A percentile compares a stretch with the other conserved stretches of the same genome.
Conservation (phyloP, 306 rosid species). For the Fagus sylvatica region DNA sequence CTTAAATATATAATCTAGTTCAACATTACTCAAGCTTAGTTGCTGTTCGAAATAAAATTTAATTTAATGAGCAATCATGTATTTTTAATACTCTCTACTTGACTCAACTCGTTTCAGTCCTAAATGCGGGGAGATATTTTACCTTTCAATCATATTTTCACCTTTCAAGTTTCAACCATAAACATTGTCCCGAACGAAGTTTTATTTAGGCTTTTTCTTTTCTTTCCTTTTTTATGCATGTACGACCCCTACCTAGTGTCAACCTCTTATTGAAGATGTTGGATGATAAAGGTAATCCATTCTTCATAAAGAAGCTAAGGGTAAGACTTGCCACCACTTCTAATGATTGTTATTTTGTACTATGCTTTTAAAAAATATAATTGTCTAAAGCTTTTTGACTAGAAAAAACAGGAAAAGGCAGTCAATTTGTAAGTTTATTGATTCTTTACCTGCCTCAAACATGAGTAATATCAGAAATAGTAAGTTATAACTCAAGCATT, state of each 20-base stretch:
- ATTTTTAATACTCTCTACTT: no score
- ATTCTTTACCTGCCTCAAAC: neutral
- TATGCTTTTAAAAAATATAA: constrained; percentile 1
- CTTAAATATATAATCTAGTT: no score
- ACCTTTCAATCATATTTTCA: no score
- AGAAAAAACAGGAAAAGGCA: neutral
- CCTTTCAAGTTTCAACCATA: no score
- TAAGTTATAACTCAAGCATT: neutral
- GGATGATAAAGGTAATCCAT: constrained; percentile 3
- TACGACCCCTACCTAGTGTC: constrained; percentile 23
- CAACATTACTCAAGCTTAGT: no score
- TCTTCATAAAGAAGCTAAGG: constrained; percentile 20
- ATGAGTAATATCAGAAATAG: neutral
- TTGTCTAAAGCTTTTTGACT: constrained; percentile 29
- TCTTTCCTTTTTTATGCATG: no score
- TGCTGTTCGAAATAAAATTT: no score
- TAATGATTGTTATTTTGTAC: constrained; percentile 35
- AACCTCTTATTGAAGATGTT: neutral
- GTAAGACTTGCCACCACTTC: neutral
- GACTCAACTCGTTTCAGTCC: no score
- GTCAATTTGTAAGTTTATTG: constrained; percentile 5
- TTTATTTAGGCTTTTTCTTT: no score
- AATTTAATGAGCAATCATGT: no score
- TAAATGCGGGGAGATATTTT: no score
- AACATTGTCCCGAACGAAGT: no score